A percentile compares a stretch with the other conserved stretches of the same genome.
These are phyloP conservation scores for Climacium dendroides DNA, from an alignment of 225 moss, liverwort and hornwort species.

Conservation along the genomic window DNA sequence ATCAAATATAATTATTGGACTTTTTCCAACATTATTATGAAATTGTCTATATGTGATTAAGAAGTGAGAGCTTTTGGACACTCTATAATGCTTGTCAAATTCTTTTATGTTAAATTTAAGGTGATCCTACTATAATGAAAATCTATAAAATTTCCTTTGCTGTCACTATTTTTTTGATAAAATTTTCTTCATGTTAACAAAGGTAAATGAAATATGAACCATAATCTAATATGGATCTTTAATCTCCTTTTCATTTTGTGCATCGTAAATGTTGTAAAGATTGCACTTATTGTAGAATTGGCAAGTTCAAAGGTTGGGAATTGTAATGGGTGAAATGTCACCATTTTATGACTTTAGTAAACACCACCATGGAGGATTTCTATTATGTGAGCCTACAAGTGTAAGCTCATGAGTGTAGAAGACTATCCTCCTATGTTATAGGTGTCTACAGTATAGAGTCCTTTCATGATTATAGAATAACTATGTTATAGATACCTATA, in stretches of 20 bases:
- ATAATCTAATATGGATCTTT: too few species aligned
- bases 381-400: too few species aligned
- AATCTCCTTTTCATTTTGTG: not conserved
- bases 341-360: not conserved
- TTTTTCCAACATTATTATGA: accelerated
- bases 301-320: too few species aligned
- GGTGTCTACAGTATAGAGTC: too few species aligned
- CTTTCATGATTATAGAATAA: too few species aligned
- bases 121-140: not conserved
- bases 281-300: not conserved
- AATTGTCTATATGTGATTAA: not conserved
- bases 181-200: accelerated
- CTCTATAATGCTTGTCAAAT: not conserved
- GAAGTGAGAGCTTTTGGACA: not conserved
- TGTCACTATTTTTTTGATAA: not conserved
- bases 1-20: not conserved
- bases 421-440: too few species aligned
- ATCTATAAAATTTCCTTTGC: not conserved
- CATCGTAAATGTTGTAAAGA: too few species aligned
- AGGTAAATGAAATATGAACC: accelerated
- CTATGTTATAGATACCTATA: too few species aligned
- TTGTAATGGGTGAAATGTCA: not conserved
- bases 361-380: too few species aligned
- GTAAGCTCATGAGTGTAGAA: too few species aligned
- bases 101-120: not conserved